These are phyloP conservation scores for Penicillium sp. DNA, from an alignment of 2,329 filamentous ascomycete species.

Conservation along the genomic window DNA sequence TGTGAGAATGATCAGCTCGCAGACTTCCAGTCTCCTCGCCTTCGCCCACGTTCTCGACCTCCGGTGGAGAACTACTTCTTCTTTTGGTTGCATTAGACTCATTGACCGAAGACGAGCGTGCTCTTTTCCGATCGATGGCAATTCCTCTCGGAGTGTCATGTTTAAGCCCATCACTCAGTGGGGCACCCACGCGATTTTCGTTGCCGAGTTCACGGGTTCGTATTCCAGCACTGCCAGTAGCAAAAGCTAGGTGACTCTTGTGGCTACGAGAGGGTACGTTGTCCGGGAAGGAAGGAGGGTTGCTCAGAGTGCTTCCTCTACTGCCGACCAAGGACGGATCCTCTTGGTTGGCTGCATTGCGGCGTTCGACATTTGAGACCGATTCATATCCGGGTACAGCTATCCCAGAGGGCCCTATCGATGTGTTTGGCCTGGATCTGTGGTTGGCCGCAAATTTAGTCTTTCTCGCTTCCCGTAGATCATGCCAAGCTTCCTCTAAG, in stretches of 20 bases:
- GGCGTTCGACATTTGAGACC: conserved; percentile 5
- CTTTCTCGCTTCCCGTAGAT: conserved; percentile 43
- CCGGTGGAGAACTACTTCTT: conserved; percentile 26
- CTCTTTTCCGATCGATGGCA: conserved; percentile 28
- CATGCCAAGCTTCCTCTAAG: conserved; percentile 73
- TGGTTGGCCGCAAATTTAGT: conserved; percentile 4
- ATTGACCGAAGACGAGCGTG: conserved; percentile 31
- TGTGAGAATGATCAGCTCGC: conserved; percentile 26
- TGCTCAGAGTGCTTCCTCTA: conserved; percentile 16
- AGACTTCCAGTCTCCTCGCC: conserved; percentile 23
- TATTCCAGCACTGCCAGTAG: conserved; percentile 9
- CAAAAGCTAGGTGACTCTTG: conserved; percentile 11
- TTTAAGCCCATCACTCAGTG: conserved; percentile 15
- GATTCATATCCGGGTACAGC: conserved; percentile 25
- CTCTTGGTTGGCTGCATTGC: conserved; percentile 13
- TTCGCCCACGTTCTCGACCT: conserved; percentile 23
- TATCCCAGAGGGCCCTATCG: conserved; percentile 18
- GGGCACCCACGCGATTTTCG: conserved; percentile 19
- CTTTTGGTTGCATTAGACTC: conserved; percentile 29
- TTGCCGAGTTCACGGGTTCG: conserved; percentile 9
- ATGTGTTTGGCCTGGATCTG: conserved; percentile 9
- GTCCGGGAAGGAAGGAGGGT: conserved; percentile 17
- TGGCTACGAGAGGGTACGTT: conserved; percentile 10
- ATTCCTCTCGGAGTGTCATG: conserved; percentile 7
- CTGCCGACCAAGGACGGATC: conserved; percentile 17